Evolutionary conservation across 116 monocot species (phyloP).

Genomic region (Papilionanthe hybrid): DNA sequence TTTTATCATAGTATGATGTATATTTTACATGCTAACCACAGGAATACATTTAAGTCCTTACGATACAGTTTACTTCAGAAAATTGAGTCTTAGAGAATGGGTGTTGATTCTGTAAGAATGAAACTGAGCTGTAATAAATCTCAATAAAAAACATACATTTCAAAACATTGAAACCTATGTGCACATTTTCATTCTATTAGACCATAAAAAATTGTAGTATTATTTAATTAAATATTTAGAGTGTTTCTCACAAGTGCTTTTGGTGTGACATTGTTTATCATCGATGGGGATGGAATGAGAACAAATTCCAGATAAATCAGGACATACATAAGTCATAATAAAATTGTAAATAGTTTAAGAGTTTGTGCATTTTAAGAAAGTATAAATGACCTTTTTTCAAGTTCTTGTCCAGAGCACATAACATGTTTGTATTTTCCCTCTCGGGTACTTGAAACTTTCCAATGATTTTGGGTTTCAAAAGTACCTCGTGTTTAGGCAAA

Average conservation of each 20-base stretch:
- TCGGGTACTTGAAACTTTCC: neutral
- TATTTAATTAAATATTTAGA: neutral
- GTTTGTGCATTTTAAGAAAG: neutral
- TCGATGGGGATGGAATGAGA: too few relatives aligned
- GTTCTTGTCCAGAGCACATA: neutral
- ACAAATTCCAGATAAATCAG: neutral
- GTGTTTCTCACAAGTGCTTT: too few relatives aligned
- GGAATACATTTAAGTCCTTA: neutral
- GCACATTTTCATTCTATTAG: neutral
- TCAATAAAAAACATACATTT: neutral
- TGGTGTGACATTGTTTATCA: too few relatives aligned
- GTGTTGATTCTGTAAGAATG: neutral
- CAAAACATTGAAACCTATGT: neutral
- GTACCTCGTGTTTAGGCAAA: too few relatives aligned
- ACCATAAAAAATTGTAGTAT: neutral
- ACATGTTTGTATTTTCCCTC: neutral
- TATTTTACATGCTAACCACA: neutral
- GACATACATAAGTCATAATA: neutral
- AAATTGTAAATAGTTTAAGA: neutral
- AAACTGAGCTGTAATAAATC: neutral
- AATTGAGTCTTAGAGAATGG: neutral
- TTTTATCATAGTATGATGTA: neutral
- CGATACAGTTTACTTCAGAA: neutral
- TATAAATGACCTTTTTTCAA: neutral
- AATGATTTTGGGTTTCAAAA: too few relatives aligned